Evolutionary conservation across 2,329 filamentous ascomycete species (phyloP), one percentile per base, ranked within the genome.

Genomic region (Aspergillus carbonarius): DNA sequence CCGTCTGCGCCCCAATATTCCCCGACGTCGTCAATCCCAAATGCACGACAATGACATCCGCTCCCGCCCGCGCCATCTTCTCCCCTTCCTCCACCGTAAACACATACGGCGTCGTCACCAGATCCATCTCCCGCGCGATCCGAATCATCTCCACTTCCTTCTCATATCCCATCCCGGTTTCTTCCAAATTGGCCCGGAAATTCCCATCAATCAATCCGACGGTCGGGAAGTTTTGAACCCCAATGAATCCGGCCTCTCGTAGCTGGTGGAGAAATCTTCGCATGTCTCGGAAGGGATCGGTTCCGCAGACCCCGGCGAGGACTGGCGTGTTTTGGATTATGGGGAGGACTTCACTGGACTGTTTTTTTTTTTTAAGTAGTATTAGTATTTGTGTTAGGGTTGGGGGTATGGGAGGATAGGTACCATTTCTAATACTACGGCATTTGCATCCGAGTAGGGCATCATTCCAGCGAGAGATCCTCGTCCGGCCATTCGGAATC

Each of bases 181-280:
- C 87, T 68, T 91, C 88, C 1, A 91, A 79, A 63, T 88, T 87
- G 20, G 80, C 79, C 12, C 88, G 81, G 69, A 91, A 90, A 12
- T 79, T 79, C 1, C 87, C 88, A 70, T 91, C 88, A 35, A 90
- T 86, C 20, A 91, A 75, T 0, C 88, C 88, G 1, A 90, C 87
- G 0, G 88, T 90, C 1, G 88, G 88, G 69, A 91, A 91, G 66
- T 91, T 91, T 71, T 91, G 88, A 13, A 90, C 81, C 1, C 88
- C 88, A 1, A 83, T 83, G 63, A 91, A 90, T 0, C 88, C 88
- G 15, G 88, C 72, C 1, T 81, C 80, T 55, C 82, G 81, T 35
- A 91, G 76, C 68, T 89, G 81, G 17, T 71, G 68, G 15, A 90
- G 77, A 66, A 91, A 90, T 5, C 72, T 68, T 2, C 80, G 74